phyloP scores from a whole-genome alignment of 208 protist genomes.

The Leishmania aethiopica region DNA sequence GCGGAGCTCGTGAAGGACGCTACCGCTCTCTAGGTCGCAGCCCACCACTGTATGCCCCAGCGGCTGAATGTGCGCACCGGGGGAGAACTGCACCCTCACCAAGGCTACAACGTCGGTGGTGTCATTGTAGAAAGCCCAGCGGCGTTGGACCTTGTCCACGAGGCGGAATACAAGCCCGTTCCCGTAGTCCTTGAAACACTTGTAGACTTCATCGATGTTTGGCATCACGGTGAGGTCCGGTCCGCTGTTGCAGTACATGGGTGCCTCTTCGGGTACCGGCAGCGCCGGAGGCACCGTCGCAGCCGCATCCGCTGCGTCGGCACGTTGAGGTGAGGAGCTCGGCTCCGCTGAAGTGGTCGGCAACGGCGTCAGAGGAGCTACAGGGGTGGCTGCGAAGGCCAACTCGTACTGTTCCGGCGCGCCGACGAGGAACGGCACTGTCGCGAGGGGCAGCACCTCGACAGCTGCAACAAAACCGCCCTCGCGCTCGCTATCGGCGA shows the following conservation, averaged over 20 bases:
- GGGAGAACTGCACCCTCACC: slow-evolving; percentile 48
- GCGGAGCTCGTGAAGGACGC: slow-evolving; percentile 41
- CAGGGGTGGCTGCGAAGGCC: slow-evolving; percentile 49
- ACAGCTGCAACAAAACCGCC: slow-evolving; percentile 55
- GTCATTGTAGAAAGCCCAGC: slow-evolving; percentile 87
- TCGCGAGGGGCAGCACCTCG: slow-evolving; percentile 58
- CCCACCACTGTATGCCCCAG: slow-evolving; percentile 42
- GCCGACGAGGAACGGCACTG: slow-evolving; percentile 64
- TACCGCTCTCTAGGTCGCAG: slow-evolving; percentile 46
- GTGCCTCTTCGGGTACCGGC: slow-evolving; percentile 22
- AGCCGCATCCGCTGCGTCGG: neutral
- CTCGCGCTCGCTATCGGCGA: slow-evolving; percentile 30
- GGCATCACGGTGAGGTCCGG: slow-evolving; percentile 53
- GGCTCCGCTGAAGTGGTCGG: neutral
- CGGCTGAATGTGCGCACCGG: slow-evolving; percentile 32
- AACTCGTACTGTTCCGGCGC: slow-evolving; percentile 51
- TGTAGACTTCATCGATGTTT: slow-evolving; percentile 48
- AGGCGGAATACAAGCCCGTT: slow-evolving; percentile 84
- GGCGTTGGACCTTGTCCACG: slow-evolving; percentile 38
- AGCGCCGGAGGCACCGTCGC: neutral
- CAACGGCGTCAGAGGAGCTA: slow-evolving; percentile 22
- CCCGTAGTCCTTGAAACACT: slow-evolving; percentile 80
- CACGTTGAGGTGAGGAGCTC: neutral
- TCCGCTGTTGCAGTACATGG: slow-evolving; percentile 42
- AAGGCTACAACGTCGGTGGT: slow-evolving; percentile 55